A percentile compares a stretch with the other conserved stretches of the same genome.
phyloP scores from a whole-genome alignment of 371 early-diverging fungal genomes.

The Apophysomyces elegans region DNA sequence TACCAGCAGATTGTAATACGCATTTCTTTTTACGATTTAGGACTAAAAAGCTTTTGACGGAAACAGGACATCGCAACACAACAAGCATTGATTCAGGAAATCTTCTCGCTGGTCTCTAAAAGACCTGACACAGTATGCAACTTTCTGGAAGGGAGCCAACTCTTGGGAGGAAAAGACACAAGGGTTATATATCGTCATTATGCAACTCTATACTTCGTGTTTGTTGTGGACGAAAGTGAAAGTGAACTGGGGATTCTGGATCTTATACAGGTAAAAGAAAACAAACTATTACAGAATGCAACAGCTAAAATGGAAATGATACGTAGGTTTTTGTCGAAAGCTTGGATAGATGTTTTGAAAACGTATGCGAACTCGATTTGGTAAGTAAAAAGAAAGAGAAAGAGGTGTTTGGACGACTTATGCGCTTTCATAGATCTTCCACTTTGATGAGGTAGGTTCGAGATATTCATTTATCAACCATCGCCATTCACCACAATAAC shows the following conservation, averaged over 20 bases:
- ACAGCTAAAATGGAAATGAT: too few species aligned
- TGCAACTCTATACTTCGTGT: conserved; percentile 95
- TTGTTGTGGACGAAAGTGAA: conserved; percentile 94
- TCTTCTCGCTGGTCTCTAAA: conserved; percentile 80
- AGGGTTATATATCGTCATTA: conserved; percentile 93
- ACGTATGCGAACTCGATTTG: conserved; percentile 96
- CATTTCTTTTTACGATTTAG: background rate
- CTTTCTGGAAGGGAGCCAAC: conserved; percentile 87
- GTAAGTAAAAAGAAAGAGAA: conserved; percentile 41
- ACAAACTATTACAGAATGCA: background rate
- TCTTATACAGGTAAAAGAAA: conserved; percentile 78
- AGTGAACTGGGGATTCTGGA: conserved; percentile 95
- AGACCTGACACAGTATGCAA: conserved; percentile 90
- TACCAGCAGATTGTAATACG: conserved; percentile 84
- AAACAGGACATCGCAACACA: conserved; percentile 80
- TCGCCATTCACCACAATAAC: conserved; percentile 2
- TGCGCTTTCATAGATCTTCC: conserved; percentile 64
- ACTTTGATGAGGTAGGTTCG: conserved; percentile 67
- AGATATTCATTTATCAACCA: background rate
- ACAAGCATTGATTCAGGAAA: conserved; percentile 83
- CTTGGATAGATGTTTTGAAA: conserved; percentile 90
- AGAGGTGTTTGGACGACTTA: background rate
- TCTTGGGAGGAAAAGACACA: conserved; percentile 85
- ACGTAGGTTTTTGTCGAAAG: conserved; percentile 93
- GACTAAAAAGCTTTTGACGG: background rate